These are phyloP conservation scores for Luzula sylvatica DNA, from an alignment of 176 grass and related monocot genomes.

Conservation along the genomic window DNA sequence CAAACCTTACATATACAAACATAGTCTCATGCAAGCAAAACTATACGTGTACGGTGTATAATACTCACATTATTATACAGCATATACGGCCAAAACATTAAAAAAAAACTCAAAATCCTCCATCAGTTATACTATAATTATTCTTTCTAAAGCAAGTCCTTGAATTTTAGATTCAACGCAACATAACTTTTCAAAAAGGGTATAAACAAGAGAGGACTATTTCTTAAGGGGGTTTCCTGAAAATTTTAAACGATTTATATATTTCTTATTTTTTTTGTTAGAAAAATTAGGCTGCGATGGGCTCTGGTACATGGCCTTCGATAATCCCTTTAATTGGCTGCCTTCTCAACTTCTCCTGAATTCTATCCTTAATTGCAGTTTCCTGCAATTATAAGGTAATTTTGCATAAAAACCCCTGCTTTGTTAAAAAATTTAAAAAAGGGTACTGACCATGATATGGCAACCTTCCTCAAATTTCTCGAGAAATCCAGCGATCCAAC, in stretches of 20 bases:
- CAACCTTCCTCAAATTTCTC: conserved; percentile 97
- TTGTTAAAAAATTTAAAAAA: no score
- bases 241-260: neutral
- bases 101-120: no score
- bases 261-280: neutral
- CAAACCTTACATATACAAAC: no score
- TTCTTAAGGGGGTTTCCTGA: neutral
- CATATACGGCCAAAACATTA: no score
- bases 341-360: conserved; percentile 67
- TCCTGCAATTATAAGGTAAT: conserved; percentile 63
- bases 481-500: conserved; percentile 90
- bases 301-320: conserved; percentile 27
- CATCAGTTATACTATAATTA: no score
- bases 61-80: no score
- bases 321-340: conserved; percentile 55
- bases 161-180: no score
- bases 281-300: conserved; percentile 27
- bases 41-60: no score
- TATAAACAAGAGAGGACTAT: neutral
- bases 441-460: conserved; percentile 57
- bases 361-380: conserved; percentile 93
- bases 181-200: conserved; percentile 9
- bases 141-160: no score
- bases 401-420: no score
- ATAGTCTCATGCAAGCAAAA: no score